These are phyloP conservation scores for Rhynchosporium agropyri DNA, from an alignment of 2,329 filamentous ascomycete species.

Conservation along the genomic window DNA sequence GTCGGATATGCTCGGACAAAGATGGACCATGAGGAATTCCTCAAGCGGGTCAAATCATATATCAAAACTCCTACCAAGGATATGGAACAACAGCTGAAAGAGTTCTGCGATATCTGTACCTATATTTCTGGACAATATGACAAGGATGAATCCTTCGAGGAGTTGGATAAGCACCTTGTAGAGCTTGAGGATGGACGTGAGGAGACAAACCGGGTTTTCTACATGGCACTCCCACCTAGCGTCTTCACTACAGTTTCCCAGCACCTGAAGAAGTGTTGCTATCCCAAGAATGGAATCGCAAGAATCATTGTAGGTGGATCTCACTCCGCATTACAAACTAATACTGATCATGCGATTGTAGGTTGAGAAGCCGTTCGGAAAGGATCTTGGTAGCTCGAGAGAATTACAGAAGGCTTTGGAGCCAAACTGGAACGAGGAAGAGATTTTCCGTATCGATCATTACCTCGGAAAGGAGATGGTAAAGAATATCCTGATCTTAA, in stretches of 20 bases:
- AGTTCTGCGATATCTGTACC: conserved; percentile 85
- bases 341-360: conserved; percentile 45
- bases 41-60: conserved; percentile 92
- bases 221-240: conserved; percentile 97
- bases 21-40: conserved; percentile 97
- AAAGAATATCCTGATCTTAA: conserved; percentile 97
- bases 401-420: conserved; percentile 93
- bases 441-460: conserved; percentile 98
- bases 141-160: conserved; percentile 89
- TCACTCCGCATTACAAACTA: conserved; percentile 15
- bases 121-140: conserved; percentile 99
- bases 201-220: conserved; percentile 92
- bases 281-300: conserved; percentile 85
- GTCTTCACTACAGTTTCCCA: conserved; percentile 98
- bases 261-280: conserved; percentile 96
- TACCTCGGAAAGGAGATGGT: conserved; percentile 99
- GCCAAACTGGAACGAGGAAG: conserved; percentile 98
- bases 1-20: conserved; percentile 99
- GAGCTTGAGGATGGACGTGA: conserved; percentile 79
- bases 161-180: conserved; percentile 82
- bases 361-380: conserved; percentile 99
- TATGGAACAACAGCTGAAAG: conserved; percentile 89
- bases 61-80: conserved; percentile 99
- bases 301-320: conserved; percentile 78
- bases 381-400: conserved; percentile 91